A percentile compares a stretch with the other conserved stretches of the same genome.
Evolutionary conservation across 192 early-diverging fungal species (phyloP).

Genomic region (Podila epicladia): DNA sequence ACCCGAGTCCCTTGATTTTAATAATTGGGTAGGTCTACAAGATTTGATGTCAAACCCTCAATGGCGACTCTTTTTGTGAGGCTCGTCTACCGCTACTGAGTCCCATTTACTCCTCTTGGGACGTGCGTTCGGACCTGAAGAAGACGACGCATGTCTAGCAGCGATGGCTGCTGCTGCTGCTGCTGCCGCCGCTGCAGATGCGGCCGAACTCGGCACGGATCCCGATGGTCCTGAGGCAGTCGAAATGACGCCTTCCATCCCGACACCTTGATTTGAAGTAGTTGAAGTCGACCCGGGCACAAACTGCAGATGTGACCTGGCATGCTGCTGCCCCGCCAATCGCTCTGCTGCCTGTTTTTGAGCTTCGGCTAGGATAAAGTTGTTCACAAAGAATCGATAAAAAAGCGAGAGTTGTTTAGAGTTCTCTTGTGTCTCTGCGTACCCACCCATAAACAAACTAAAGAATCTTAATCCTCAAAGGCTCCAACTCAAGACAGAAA

Average conservation of each 20-base stretch:
- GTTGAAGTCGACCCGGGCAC: conserved; percentile 14
- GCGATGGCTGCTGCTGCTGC: conserved; percentile 20
- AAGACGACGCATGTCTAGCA: not conserved
- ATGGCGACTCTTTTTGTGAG: conserved; percentile 24
- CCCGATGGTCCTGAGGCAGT: not conserved
- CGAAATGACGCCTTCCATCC: conserved; percentile 3
- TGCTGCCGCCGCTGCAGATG: not conserved
- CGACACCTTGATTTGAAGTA: not conserved
- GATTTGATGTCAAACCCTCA: not conserved
- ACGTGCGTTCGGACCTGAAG: conserved; percentile 6
- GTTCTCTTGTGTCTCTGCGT: not conserved
- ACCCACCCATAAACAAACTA: not conserved
- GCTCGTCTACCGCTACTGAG: conserved; percentile 14
- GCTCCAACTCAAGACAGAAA: not conserved
- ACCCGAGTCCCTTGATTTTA: not conserved
- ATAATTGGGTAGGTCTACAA: not conserved
- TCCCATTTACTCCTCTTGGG: conserved; percentile 50
- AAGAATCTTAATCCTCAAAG: no score
- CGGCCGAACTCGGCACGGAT: not conserved
- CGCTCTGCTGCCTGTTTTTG: conserved; percentile 55
- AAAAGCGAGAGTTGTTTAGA: not conserved
- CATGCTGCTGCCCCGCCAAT: conserved; percentile 43
- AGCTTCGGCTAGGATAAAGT: conserved; percentile 28
- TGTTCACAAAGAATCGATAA: not conserved
- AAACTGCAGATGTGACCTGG: conserved; percentile 36